Evolutionary conservation across 352 stramenopile genomes (phyloP), one percentile per base, ranked within the genome.

Genomic region (Phytophthora citricola): DNA sequence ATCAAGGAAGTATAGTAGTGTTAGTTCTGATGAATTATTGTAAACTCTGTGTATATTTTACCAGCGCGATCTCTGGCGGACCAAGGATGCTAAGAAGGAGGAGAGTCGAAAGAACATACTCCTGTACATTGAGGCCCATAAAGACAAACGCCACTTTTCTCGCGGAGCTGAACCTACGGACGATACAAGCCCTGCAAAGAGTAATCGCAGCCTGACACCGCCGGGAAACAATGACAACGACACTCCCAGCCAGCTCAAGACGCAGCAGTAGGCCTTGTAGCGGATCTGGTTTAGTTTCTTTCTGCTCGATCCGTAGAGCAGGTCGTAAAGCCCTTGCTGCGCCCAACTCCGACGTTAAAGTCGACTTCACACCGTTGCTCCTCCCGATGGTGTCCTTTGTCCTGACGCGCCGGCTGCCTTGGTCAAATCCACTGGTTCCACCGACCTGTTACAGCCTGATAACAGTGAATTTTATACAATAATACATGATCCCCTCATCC

Each of bases 51-150:
- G 29, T 34, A 9, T 5, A 9, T 41, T 38, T 8, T 48, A 2
- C 15, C 14, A 92, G 83, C 76, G 66, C 15, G 80, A 91, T 63
- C 47, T 93, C 32, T 93, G 82, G 81, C 78, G 78, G 39, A 76
- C 72, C 2, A 73, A 76, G 4, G 83, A 91, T 20, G 82, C 83
- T 8, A 92, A 87, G 53, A 92, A 92, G 50, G 85, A 90, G 47
- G 81, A 87, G 54, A 65, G 71, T 3, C 75, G 85, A 34, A 91
- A 81, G 66, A 91, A 83, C 48, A 90, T 85, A 81, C 64, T 91
- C 14, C 56, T 93, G 39, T 93, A 93, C 55, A 84, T 93, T 53
- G 79, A 89, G 17, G 67, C 67, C 3, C 77, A 85, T 1, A 84
- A 78, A 63, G 85, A 81, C 45, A 92, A 92, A 56, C 83, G 81